A percentile compares a stretch with the other conserved stretches of the same genome.
Conservation (phyloP, 148 eudicot genomes). For the Diospyros lotus region DNA sequence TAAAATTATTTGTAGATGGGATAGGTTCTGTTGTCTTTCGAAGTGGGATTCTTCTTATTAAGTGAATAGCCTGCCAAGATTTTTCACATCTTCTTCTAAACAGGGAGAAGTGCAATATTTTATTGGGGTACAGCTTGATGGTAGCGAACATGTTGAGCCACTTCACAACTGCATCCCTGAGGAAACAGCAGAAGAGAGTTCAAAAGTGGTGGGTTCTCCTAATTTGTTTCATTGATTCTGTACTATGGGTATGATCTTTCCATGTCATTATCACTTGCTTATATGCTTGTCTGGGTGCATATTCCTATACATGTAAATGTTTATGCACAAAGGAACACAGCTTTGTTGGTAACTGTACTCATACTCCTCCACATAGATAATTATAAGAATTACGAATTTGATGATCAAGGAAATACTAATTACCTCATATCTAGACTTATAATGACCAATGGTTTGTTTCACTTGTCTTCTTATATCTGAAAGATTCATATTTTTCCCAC, state of each 20-base stretch:
- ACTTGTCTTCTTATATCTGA: background rate
- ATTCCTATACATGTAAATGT: background rate
- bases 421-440: background rate
- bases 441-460: background rate
- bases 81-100: background rate
- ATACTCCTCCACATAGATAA: too few relatives aligned
- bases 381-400: too few relatives aligned
- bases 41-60: too few relatives aligned
- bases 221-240: background rate
- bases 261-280: background rate
- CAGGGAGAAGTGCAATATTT: slow-evolving; percentile 34
- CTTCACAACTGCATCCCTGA: slow-evolving; percentile 81
- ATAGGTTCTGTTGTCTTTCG: too few relatives aligned
- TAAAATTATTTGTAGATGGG: too few relatives aligned
- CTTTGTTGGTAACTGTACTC: too few relatives aligned
- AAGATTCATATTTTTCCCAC: background rate
- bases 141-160: slow-evolving; percentile 88
- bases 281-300: background rate
- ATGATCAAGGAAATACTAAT: too few relatives aligned
- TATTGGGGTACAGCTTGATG: slow-evolving; percentile 50
- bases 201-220: slow-evolving; percentile 43
- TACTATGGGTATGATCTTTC: background rate
- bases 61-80: background rate
- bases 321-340: background rate
- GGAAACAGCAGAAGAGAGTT: slow-evolving; percentile 63